Percentiles rank a stretch among this genome's conserved stretches.
These are phyloP conservation scores for Phytopythium ostracodes DNA, from an alignment of 352 stramenopile species.

Conservation along the genomic window DNA sequence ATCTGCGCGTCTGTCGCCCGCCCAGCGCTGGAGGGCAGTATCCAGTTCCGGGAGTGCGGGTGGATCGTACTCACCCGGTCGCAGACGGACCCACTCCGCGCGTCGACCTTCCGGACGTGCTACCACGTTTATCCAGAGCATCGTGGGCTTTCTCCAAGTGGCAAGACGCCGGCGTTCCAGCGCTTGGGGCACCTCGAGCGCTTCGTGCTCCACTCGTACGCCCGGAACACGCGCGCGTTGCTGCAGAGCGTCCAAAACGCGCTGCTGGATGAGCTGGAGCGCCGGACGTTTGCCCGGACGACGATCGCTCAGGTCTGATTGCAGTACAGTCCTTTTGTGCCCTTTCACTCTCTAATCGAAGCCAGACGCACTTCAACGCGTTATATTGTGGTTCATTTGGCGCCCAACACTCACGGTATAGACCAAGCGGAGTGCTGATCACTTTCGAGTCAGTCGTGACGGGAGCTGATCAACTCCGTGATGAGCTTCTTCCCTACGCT, in stretches of 20 bases:
- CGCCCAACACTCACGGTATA: too few relatives aligned
- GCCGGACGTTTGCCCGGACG: background rate
- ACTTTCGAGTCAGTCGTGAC: too few relatives aligned
- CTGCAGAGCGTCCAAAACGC: constrained; percentile 1
- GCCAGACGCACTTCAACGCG: too few relatives aligned
- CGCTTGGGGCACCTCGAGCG: background rate
- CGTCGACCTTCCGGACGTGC: background rate
- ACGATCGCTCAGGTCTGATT: too few relatives aligned
- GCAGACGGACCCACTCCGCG: background rate
- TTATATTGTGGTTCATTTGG: too few relatives aligned
- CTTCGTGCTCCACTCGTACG: constrained; percentile 3
- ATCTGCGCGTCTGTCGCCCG: constrained; percentile 2
- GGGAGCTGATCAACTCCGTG: too few relatives aligned
- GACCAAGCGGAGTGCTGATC: too few relatives aligned
- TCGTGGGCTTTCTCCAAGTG: background rate
- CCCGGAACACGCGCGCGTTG: background rate
- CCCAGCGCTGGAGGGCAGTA: background rate
- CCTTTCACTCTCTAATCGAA: too few relatives aligned
- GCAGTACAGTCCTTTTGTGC: too few relatives aligned
- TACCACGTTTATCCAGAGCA: constrained; percentile 3
- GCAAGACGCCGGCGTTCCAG: background rate
- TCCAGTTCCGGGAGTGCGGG: constrained; percentile 3
- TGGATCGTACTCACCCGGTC: constrained; percentile 1
- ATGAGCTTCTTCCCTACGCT: background rate
- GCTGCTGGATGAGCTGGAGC: constrained; percentile 3